A percentile compares a stretch with the other conserved stretches of the same genome.
phyloP scores from a whole-genome alignment of 371 early-diverging fungal species.

The Mortierella sp. region DNA sequence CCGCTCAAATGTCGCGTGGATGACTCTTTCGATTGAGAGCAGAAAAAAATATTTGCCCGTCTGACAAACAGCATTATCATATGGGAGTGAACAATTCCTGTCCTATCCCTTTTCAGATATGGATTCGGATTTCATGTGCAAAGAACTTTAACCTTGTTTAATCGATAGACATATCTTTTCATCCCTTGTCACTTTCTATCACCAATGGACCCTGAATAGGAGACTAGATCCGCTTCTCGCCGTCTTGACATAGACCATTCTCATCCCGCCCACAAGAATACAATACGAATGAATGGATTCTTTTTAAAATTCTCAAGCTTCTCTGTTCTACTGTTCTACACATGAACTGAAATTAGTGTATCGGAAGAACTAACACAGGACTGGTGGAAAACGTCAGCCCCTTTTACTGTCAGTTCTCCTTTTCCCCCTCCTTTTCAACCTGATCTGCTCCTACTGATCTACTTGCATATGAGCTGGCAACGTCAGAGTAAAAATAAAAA shows the following conservation, averaged over 20 bases:
- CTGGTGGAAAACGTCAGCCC: too few relatives aligned
- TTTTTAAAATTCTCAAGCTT: neutral
- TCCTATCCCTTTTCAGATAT: neutral
- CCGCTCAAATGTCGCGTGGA: neutral
- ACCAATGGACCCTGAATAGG: neutral
- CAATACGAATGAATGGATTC: neutral
- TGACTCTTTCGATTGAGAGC: neutral
- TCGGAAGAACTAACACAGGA: neutral
- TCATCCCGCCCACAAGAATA: neutral
- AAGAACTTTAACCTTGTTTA: neutral
- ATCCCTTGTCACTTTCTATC: neutral
- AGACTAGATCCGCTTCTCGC: constrained; percentile 4
- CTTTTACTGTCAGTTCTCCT: too few relatives aligned
- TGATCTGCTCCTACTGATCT: neutral
- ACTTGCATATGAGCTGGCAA: neutral
- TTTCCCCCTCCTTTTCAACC: too few relatives aligned
- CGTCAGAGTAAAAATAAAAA: neutral
- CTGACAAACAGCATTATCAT: neutral
- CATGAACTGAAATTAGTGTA: neutral
- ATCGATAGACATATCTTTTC: neutral
- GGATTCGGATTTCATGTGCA: constrained; percentile 3
- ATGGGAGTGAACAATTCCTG: neutral
- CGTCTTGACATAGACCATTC: neutral
- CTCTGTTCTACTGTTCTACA: neutral
- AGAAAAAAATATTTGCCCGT: neutral